Evolutionary conservation across 2,329 filamentous ascomycete genomes (phyloP).

Genomic region (Phoma sp.): DNA sequence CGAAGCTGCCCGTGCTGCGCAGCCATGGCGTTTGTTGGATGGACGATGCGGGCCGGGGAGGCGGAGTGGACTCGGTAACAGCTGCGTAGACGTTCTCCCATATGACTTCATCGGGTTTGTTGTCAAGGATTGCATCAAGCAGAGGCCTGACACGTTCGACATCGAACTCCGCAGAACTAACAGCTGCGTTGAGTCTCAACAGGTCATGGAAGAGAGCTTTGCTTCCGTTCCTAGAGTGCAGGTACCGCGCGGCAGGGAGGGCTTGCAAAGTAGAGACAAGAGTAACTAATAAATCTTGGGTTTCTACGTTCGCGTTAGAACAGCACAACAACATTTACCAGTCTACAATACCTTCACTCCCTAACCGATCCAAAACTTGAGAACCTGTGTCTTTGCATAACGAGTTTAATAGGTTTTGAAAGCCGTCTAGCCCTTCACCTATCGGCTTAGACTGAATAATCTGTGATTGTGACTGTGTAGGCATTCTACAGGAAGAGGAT

Average conservation of each 20-base stretch:
- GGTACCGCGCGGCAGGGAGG: not conserved
- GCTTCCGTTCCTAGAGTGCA: not conserved
- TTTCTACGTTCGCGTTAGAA: not conserved
- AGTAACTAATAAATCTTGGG: not conserved
- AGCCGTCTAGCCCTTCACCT: slow-evolving; percentile 1
- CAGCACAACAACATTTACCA: not conserved
- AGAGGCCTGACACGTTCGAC: no score
- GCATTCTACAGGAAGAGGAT: not conserved
- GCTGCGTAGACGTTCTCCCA: no score
- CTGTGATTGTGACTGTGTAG: not conserved
- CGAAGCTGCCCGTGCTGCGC: no score
- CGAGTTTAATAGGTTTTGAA: not conserved
- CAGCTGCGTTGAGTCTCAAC: not conserved
- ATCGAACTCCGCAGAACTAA: not conserved
- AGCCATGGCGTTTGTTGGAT: no score
- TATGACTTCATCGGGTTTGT: no score
- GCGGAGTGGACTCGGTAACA: no score
- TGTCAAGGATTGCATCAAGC: no score
- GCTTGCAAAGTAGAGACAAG: not conserved
- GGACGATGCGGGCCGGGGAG: no score
- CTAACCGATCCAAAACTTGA: not conserved
- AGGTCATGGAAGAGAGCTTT: slow-evolving; percentile 1
- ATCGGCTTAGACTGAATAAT: slow-evolving; percentile 6
- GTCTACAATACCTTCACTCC: not conserved
- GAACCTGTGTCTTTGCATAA: not conserved